These are phyloP conservation scores for Nakazawaea siamensis DNA, from an alignment of 805 yeast species.

Conservation along the genomic window DNA sequence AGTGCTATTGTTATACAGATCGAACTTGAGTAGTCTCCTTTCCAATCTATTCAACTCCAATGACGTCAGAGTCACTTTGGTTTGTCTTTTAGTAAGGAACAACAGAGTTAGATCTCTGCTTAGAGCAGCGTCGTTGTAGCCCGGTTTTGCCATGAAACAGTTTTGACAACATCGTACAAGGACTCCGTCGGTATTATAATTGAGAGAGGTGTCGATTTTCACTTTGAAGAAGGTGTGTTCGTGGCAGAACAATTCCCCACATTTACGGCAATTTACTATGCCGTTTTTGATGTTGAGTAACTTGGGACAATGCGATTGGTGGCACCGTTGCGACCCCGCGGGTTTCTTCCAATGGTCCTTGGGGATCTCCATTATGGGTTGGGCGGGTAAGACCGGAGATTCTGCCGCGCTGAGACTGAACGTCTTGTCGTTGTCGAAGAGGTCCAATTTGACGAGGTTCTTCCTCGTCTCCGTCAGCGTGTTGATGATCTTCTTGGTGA, in stretches of 20 bases:
- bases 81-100: slow-evolving; percentile 34
- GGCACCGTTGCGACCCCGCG: slow-evolving; percentile 32
- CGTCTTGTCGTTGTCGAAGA: slow-evolving; percentile 31
- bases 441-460: slow-evolving; percentile 36
- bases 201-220: slow-evolving; percentile 38
- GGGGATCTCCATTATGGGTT: slow-evolving; percentile 15
- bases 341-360: slow-evolving; percentile 54
- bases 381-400: not conserved
- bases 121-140: slow-evolving; percentile 38
- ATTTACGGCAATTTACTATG: slow-evolving; percentile 61
- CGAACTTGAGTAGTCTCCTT: slow-evolving; percentile 46
- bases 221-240: slow-evolving; percentile 50
- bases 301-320: slow-evolving; percentile 30
- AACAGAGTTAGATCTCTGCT: slow-evolving; percentile 33
- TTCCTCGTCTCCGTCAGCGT: slow-evolving; percentile 28
- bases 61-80: slow-evolving; percentile 36
- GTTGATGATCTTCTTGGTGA: slow-evolving; percentile 27
- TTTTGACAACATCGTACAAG: slow-evolving; percentile 64
- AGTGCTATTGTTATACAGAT: slow-evolving; percentile 12
- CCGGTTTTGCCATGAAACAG: slow-evolving; percentile 53
- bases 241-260: slow-evolving; percentile 67
- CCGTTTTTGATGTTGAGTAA: slow-evolving; percentile 44
- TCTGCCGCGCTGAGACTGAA: slow-evolving; percentile 9
- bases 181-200: slow-evolving; percentile 43
- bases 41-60: slow-evolving; percentile 52